Evolutionary conservation across 2,329 filamentous ascomycete species (phyloP), one percentile per base, ranked within the genome.

Genomic region (Aspergillus proliferans): DNA sequence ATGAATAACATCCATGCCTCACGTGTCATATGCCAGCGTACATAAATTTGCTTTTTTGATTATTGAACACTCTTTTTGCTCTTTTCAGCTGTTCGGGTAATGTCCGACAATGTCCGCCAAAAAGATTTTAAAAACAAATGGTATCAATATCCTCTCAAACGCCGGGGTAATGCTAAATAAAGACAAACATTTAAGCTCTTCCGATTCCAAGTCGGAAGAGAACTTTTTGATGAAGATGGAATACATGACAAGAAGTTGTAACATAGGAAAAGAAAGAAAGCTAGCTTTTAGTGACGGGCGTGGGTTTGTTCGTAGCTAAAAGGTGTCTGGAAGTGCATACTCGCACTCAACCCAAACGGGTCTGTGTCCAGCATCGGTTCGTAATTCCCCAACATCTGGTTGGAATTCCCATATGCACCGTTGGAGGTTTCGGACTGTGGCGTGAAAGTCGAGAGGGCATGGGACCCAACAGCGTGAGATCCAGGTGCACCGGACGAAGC

Each of bases 321-420:
- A 48, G 88, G 86, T 2, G 86, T 87, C 9, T 90, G 90, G 62
- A 95, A 95, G 57, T 92, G 88, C 92, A 95, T 95, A 71, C 88
- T 95, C 33, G 91, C 91, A 51, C 87, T 92, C 46, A 96, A 76
- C 10, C 91, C 91, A 62, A 96, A 97, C 0, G 92, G 92, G 69
- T 96, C 91, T 69, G 90, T 88, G 65, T 96, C 91, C 44, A 95
- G 76, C 72, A 90, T 88, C 15, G 90, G 87, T 62, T 96, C 91
- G 64, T 88, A 95, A 12, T 82, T 78, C 57, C 85, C 82, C 61
- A 86, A 79, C 34, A 83, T 74, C 47, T 75, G 71, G 53, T 73
- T 78, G 61, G 71, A 69, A 46, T 67, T 67, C 46, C 71, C 70
- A 58, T 75, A 77, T 14, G 64, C 64, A 46, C 63, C 57, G 52